Base-by-base conservation (phyloP, 768 basidiomycete genomes). In the Psilocybe azurescens region DNA sequence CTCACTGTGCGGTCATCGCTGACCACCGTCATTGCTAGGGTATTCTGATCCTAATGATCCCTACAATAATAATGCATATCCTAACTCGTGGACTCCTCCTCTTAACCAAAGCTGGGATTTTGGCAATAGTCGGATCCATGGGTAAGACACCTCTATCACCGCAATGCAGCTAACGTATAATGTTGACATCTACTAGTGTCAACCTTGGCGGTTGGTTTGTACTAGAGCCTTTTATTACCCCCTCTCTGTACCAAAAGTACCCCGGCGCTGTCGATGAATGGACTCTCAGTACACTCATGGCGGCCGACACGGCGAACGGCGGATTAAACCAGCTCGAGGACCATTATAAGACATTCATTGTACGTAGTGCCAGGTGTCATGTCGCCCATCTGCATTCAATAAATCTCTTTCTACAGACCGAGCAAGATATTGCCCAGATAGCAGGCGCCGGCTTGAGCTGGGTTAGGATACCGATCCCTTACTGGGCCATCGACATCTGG, bases 361-460 rank as follows among this genome's bases (percentile, higher is more conserved):
- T 92, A 70, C 72, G 89, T 79, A 14, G 4, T 29, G 16, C 14
- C 8, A 28, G 18, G 13, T 48, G 39, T 5, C 38, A 16, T 33
- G 29, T 44, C 33, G 20, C 7, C 51, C 1, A 13, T 38, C 3
- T 41, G 6, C 39, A 13, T 41, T 38, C 55, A 8, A 56, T 64
- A 46, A 60, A 55, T 28, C 14, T 32, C 11, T 33, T 56, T 46
- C 48, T 46, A n/a, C 63, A 95, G 92, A 95, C 94, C 53, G 95
- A 97, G 73, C 78, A 91, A 76, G 95, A 97, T 77, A 88, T 96
- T 63, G 94, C 94, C 39, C 81, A 89, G 71, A 96, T 97, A 62
- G 93, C 95, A 49, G 90, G 86, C 13, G 94, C 93, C 18, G 95
- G 95, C 11, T 76, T 97, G 59, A 95, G 93, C 76, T 96, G 91